Percentiles rank a stretch among this genome's conserved stretches.
phyloP scores from a whole-genome alignment of 2,329 filamentous ascomycete genomes.

The Alternaria incomplexa region DNA sequence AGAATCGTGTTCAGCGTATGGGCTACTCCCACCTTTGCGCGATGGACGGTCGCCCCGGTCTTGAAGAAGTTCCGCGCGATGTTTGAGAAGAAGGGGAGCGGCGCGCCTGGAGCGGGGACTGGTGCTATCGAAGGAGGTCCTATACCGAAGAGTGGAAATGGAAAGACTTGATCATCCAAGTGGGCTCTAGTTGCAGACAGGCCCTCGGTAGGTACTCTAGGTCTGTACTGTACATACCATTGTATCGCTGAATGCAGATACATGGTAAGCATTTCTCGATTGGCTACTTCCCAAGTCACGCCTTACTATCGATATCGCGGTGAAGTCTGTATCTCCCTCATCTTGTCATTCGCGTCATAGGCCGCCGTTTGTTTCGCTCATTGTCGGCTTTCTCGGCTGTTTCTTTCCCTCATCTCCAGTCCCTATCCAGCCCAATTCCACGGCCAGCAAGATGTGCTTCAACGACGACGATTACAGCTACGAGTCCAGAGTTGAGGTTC shows the following conservation, averaged over 20 bases:
- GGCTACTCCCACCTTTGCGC: conserved; percentile 91
- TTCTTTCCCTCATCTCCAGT: neutral
- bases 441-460: conserved; percentile 33
- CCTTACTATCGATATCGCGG: neutral
- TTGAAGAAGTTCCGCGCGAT: conserved; percentile 44
- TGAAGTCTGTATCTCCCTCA: neutral
- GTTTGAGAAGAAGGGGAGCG: conserved; percentile 44
- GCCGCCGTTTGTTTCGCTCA: neutral
- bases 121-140: conserved; percentile 42
- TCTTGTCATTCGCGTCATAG: conserved; percentile 1
- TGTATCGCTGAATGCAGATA: neutral
- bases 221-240: neutral
- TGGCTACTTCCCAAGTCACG: neutral
- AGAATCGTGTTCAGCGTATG: conserved; percentile 80
- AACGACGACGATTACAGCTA: conserved; percentile 22
- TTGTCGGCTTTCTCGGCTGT: neutral
- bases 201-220: neutral
- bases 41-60: conserved; percentile 36
- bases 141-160: conserved; percentile 27
- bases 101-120: conserved; percentile 33
- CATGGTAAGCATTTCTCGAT: neutral
- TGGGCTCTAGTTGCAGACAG: neutral
- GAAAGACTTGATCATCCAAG: conserved; percentile 9
- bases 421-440: neutral
- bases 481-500: conserved; percentile 18